Percentiles rank a stretch among this genome's conserved stretches.
Evolutionary conservation across 1,284 basidiomycete genomes (phyloP).

Genomic region (Mycena sp.): DNA sequence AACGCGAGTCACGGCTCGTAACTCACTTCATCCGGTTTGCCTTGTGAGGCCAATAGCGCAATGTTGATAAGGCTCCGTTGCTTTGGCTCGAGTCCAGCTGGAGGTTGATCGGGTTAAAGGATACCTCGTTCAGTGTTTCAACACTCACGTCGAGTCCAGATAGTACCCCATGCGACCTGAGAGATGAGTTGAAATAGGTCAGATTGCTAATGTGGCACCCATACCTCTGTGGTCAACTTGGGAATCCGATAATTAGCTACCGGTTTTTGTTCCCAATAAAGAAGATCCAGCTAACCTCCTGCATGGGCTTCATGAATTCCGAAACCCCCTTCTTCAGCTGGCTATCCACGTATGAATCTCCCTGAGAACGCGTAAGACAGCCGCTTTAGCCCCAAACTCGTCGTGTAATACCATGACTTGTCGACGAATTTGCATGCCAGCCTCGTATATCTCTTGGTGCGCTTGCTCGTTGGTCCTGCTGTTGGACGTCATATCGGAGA

Average conservation of each 20-base stretch:
- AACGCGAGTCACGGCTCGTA: not conserved
- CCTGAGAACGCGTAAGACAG: slow-evolving; percentile 35
- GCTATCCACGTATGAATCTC: slow-evolving; percentile 51
- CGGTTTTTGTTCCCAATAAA: not conserved
- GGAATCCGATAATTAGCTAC: slow-evolving; percentile 25
- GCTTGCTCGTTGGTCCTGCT: slow-evolving; percentile 42
- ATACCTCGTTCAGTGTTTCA: not conserved
- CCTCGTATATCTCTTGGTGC: slow-evolving; percentile 50
- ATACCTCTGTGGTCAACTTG: slow-evolving; percentile 50
- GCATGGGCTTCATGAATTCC: slow-evolving; percentile 56
- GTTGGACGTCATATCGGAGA: slow-evolving; percentile 33
- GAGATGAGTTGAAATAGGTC: not conserved
- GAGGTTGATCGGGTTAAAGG: not conserved
- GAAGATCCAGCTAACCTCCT: slow-evolving; percentile 39
- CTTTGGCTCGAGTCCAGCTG: slow-evolving; percentile 50
- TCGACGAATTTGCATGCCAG: slow-evolving; percentile 47
- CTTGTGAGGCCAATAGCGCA: slow-evolving; percentile 50
- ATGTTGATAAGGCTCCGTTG: slow-evolving; percentile 54
- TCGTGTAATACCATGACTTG: slow-evolving; percentile 47
- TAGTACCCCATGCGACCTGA: slow-evolving; percentile 54
- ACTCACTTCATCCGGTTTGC: slow-evolving; percentile 51
- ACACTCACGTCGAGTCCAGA: slow-evolving; percentile 48
- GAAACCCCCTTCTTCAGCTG: slow-evolving; percentile 50
- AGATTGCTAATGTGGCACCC: not conserved
- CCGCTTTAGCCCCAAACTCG: not conserved